Conservation (phyloP, 176 grass and related monocot species). For the Pontederia crassipes region DNA sequence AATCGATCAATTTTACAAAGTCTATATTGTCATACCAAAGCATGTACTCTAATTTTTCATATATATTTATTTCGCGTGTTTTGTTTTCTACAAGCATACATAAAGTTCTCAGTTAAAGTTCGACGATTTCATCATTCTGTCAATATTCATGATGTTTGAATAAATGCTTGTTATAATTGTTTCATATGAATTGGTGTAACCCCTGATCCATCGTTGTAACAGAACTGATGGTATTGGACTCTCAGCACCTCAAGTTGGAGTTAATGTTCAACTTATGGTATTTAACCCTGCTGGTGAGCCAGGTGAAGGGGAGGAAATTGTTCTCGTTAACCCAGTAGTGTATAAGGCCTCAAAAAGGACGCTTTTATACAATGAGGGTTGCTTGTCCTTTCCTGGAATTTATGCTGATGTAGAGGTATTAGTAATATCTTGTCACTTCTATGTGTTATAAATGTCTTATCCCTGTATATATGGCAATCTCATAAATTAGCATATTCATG, state of each 20-base stretch:
- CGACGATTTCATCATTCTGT: no score
- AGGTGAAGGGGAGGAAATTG: slow-evolving; percentile 81
- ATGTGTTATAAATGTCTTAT: background rate
- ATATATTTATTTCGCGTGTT: no score
- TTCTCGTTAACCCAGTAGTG: slow-evolving; percentile 79
- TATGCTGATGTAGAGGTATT: slow-evolving; percentile 88
- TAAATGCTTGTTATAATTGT: background rate
- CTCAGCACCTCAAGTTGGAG: slow-evolving; percentile 83
- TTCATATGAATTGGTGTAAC: background rate
- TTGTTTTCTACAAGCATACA: no score
- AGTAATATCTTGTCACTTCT: background rate
- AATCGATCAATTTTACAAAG: no score
- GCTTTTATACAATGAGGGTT: slow-evolving; percentile 66
- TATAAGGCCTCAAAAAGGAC: slow-evolving; percentile 63
- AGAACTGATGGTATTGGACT: slow-evolving; percentile 97
- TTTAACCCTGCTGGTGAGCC: slow-evolving; percentile 76
- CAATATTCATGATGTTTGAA: no score
- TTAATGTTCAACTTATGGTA: slow-evolving; percentile 97
- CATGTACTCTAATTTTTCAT: no score
- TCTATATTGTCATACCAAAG: no score
- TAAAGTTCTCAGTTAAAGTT: no score
- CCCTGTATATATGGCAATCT: no score
- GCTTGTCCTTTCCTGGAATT: slow-evolving; percentile 92
- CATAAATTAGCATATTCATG: no score
- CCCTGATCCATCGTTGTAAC: slow-evolving; percentile 17